These are phyloP conservation scores for Raffaelea albimanens DNA, from an alignment of 2,329 filamentous ascomycete genomes.

Conservation along the genomic window DNA sequence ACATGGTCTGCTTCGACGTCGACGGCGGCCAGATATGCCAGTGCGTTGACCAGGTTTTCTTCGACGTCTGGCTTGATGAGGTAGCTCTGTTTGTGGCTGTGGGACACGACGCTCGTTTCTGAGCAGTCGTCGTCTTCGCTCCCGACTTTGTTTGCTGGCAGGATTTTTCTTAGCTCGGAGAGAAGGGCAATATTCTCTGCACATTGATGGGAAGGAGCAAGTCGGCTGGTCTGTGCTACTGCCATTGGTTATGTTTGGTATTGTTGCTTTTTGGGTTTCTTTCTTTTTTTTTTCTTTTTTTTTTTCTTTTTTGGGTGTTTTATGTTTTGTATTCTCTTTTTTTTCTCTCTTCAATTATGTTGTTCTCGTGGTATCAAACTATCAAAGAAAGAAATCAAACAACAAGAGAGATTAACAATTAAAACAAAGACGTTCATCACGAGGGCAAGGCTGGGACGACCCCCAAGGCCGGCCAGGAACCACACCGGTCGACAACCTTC, in stretches of 20 bases:
- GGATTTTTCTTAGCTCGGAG: not conserved
- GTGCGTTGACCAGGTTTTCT: not conserved
- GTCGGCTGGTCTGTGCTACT: not conserved
- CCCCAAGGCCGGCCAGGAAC: no score
- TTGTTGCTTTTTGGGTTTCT: no score
- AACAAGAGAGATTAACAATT: no score
- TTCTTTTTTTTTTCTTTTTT: no score
- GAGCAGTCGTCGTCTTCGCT: not conserved
- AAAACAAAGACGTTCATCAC: no score
- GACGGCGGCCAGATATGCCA: conserved; percentile 3
- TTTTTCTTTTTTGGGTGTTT: no score
- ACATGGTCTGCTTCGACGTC: conserved; percentile 3
- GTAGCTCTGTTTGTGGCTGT: not conserved
- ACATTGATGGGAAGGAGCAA: not conserved
- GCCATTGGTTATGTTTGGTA: not conserved
- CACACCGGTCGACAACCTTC: no score
- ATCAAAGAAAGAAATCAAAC: no score
- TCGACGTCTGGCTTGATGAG: not conserved
- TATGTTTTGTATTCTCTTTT: no score
- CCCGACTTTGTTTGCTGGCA: not conserved
- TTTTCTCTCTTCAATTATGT: no score
- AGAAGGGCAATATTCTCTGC: conserved; percentile 4
- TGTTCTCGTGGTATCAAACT: no score
- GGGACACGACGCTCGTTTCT: not conserved
- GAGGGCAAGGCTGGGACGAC: no score